Percentiles rank a stretch among this genome's conserved stretches.
Evolutionary conservation across 2,329 filamentous ascomycete genomes (phyloP).

Genomic region (Fusarium continuum): DNA sequence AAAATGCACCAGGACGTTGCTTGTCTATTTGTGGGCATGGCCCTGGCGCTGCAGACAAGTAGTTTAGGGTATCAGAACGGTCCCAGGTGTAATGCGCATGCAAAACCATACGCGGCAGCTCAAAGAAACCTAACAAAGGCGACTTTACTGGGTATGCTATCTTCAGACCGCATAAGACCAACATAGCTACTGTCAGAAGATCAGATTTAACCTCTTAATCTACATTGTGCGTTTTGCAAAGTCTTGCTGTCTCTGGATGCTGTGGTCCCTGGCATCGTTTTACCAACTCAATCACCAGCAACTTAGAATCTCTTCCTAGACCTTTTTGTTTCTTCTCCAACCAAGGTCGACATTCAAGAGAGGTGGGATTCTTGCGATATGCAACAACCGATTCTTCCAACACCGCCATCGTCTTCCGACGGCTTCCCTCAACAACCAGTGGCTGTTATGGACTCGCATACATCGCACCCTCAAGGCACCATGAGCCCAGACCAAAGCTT

Average conservation of each 20-base stretch:
- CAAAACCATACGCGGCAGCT: slow-evolving; percentile 34
- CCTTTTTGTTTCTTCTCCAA: background rate
- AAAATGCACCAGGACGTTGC: slow-evolving; percentile 35
- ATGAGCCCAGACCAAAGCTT: slow-evolving; percentile 17
- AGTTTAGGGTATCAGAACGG: slow-evolving; percentile 24
- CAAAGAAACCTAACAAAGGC: slow-evolving; percentile 42
- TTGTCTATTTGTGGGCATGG: slow-evolving; percentile 44
- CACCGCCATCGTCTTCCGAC: slow-evolving; percentile 55
- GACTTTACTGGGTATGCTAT: slow-evolving; percentile 18
- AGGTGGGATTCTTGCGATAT: slow-evolving; percentile 39
- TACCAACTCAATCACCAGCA: slow-evolving; percentile 8
- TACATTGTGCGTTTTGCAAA: slow-evolving; percentile 24
- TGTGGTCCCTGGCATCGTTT: slow-evolving; percentile 1
- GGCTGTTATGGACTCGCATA: slow-evolving; percentile 26
- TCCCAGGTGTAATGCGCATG: slow-evolving; percentile 27
- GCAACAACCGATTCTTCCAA: slow-evolving; percentile 54
- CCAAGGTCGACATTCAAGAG: background rate
- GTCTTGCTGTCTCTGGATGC: background rate
- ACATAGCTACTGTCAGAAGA: slow-evolving; percentile 37
- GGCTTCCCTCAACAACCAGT: slow-evolving; percentile 23
- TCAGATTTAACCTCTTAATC: slow-evolving; percentile 14
- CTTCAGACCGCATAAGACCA: slow-evolving; percentile 31
- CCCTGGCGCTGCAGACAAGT: slow-evolving; percentile 34
- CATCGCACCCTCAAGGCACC: slow-evolving; percentile 22
- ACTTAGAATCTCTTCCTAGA: background rate